A percentile compares a stretch with the other conserved stretches of the same genome.
phyloP scores from a whole-genome alignment of 345 rosid genomes.

The Diplotaxis tenuifolia region DNA sequence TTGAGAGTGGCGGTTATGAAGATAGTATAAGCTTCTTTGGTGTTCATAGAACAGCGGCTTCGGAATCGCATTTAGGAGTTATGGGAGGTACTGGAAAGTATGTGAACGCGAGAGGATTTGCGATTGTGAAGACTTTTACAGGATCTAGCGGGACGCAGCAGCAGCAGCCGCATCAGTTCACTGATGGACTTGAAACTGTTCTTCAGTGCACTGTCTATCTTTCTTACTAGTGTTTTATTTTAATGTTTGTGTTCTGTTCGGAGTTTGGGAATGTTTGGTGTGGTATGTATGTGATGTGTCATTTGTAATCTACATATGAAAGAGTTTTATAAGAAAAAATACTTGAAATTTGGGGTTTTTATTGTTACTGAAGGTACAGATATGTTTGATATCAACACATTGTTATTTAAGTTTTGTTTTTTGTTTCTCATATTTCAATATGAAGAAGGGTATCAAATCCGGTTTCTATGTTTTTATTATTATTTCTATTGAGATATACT shows the following conservation, averaged over 20 bases:
- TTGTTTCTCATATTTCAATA: no score
- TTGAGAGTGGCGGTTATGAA: slow-evolving; percentile 58
- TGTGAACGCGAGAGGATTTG: slow-evolving; percentile 70
- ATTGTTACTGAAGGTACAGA: not conserved
- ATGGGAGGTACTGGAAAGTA: slow-evolving; percentile 92
- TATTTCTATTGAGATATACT: no score
- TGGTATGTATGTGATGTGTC: slow-evolving; percentile 19
- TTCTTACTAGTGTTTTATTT: slow-evolving; percentile 43
- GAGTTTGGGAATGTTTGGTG: slow-evolving; percentile 17
- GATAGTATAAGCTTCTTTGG: slow-evolving; percentile 85
- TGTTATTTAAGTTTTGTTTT: no score
- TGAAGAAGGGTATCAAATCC: no score
- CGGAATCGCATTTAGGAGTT: slow-evolving; percentile 75
- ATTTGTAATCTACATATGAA: slow-evolving; percentile 22
- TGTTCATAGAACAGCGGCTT: slow-evolving; percentile 60
- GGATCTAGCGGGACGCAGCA: slow-evolving; percentile 44
- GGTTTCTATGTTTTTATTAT: no score
- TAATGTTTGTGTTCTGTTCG: not conserved
- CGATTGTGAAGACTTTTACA: slow-evolving; percentile 64
- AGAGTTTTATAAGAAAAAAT: slow-evolving; percentile 3
- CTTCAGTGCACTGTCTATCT: slow-evolving; percentile 59
- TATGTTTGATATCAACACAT: not conserved
- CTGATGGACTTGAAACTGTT: slow-evolving; percentile 71
- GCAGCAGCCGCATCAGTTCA: slow-evolving; percentile 39
- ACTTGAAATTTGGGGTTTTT: not conserved